Evolutionary conservation across 352 stramenopile species (phyloP).

Genomic region (Pythium folliculosum): DNA sequence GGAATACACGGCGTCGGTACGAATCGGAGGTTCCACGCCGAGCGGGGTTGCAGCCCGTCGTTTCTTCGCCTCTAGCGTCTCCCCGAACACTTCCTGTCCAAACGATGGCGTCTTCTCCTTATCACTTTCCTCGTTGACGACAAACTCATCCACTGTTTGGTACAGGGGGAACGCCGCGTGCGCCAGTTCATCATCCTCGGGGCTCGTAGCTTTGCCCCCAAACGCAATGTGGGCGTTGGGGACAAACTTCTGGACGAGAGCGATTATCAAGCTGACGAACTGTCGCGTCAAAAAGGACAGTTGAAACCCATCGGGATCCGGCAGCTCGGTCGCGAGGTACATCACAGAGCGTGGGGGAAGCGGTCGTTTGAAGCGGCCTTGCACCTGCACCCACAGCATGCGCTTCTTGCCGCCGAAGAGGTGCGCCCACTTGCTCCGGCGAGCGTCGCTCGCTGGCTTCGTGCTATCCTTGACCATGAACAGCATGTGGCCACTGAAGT

Average conservation of each 20-base stretch:
- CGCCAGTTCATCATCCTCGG: conserved; percentile 33
- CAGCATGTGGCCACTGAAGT: conserved; percentile 41
- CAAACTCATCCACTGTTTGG: conserved; percentile 49
- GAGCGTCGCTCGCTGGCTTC: not conserved
- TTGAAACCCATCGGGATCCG: conserved; percentile 23
- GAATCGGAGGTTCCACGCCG: conserved; percentile 31
- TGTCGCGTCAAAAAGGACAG: conserved; percentile 40
- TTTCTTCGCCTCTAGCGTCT: conserved; percentile 32
- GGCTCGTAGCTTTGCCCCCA: conserved; percentile 15
- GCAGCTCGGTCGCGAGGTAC: conserved; percentile 57
- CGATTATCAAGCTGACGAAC: conserved; percentile 40
- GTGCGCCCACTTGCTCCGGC: conserved; percentile 29
- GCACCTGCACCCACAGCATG: conserved; percentile 57
- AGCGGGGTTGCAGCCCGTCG: conserved; percentile 24
- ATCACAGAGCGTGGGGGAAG: conserved; percentile 34
- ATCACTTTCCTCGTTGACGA: conserved; percentile 30
- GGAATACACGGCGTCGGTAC: conserved; percentile 49
- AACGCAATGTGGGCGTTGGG: conserved; percentile 44
- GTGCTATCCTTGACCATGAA: conserved; percentile 38
- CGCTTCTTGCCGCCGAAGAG: conserved; percentile 42
- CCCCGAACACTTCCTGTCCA: conserved; percentile 40
- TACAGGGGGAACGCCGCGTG: conserved; percentile 58
- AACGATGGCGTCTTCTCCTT: conserved; percentile 17
- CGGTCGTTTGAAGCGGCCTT: conserved; percentile 57
- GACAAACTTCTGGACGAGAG: conserved; percentile 40